phyloP scores from a whole-genome alignment of 495 filamentous ascomycete genomes.

The Neurospora sp. region DNA sequence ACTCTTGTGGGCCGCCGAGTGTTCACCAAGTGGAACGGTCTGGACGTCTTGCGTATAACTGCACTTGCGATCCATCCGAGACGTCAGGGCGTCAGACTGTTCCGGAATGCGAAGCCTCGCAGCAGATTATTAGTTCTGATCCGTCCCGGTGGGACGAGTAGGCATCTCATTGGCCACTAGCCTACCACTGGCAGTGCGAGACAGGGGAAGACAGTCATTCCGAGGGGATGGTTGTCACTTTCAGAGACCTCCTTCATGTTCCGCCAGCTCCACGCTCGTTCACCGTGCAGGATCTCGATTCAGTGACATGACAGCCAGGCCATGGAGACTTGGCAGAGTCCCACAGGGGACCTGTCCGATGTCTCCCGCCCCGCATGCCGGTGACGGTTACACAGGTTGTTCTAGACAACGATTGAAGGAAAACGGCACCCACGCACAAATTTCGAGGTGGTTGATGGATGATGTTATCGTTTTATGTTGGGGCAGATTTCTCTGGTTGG shows the following conservation, averaged over 20 bases:
- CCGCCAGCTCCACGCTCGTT: neutral
- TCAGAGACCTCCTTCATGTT: neutral
- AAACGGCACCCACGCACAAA: neutral
- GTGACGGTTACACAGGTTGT: neutral
- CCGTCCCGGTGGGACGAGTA: neutral
- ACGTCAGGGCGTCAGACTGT: neutral
- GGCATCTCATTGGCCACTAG: neutral
- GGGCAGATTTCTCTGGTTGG: neutral
- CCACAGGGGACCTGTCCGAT: neutral
- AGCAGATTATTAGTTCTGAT: neutral
- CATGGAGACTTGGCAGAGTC: neutral
- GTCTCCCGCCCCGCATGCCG: neutral
- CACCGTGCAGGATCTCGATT: neutral
- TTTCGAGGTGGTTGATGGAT: neutral
- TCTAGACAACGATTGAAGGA: neutral
- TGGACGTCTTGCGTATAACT: neutral
- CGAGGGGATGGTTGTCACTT: neutral
- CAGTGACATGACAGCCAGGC: neutral
- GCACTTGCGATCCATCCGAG: neutral
- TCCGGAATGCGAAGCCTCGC: neutral
- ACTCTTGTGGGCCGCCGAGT: neutral
- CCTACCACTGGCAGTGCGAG: neutral
- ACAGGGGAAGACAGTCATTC: neutral
- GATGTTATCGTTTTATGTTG: neutral
- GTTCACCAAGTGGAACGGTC: neutral